Percentiles rank a stretch among this genome's conserved stretches.
phyloP scores from a whole-genome alignment of 441 rosid genomes.

The Erodium trifolium region DNA sequence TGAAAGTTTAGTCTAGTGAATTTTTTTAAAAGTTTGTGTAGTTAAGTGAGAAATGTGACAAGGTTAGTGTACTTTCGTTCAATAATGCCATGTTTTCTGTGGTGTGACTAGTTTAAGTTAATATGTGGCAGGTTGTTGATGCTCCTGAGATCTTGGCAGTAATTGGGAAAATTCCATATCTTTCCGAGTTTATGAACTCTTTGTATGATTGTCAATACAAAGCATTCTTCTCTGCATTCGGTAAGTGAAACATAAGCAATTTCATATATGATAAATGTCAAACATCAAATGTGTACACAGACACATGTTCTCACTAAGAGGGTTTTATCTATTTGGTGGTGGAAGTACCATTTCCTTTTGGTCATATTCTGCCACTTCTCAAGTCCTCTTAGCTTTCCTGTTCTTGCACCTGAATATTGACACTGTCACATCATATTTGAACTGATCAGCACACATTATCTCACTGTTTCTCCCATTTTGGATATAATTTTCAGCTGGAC shows the following conservation, averaged over 20 bases:
- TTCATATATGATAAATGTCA: background rate
- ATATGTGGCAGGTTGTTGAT: slow-evolving; percentile 76
- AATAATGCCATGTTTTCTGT: slow-evolving; percentile 29
- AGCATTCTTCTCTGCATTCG: slow-evolving; percentile 81
- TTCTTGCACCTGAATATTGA: too few relatives aligned
- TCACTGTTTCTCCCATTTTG: too few relatives aligned
- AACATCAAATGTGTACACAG: slow-evolving; percentile 7
- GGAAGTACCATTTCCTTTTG: background rate
- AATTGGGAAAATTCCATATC: slow-evolving; percentile 79
- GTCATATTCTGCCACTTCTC: background rate
- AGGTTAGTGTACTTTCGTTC: too few relatives aligned
- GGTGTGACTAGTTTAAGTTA: slow-evolving; percentile 10
- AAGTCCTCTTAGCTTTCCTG: slow-evolving; percentile 9
- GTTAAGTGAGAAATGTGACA: too few relatives aligned
- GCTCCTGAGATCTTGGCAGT: slow-evolving; percentile 98
- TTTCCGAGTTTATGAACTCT: slow-evolving; percentile 84
- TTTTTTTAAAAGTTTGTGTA: too few relatives aligned
- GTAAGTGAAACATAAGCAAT: slow-evolving; percentile 32
- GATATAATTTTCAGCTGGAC: too few relatives aligned
- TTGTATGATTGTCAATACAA: slow-evolving; percentile 87
- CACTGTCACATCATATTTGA: too few relatives aligned
- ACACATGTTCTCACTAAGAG: background rate
- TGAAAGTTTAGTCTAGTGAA: too few relatives aligned
- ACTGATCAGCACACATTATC: too few relatives aligned
- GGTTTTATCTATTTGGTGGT: background rate